Evolutionary conservation across 345 rosid genomes (phyloP), one percentile per base, ranked within the genome.

Genomic region (Populus euphratica): DNA sequence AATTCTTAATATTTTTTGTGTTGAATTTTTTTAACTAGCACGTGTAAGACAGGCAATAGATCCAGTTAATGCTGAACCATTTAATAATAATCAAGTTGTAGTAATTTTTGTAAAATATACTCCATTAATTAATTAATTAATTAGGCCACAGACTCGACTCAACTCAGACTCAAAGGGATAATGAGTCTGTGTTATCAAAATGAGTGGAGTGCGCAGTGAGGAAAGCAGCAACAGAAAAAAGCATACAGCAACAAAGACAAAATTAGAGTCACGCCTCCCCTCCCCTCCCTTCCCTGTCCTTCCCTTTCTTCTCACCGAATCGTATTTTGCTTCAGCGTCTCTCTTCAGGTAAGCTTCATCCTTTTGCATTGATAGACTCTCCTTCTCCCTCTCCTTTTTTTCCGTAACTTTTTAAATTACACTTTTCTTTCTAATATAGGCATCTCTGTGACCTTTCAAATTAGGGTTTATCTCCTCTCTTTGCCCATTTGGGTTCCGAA

Each of bases 401-500:
- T 17, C 6, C 14, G n/a, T 29, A 4, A 62, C 33, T 25, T 27
- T 62, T 62, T 21, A 35, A 21, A 68, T 68, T 35, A 27, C n/a
- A 18, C 50, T 12, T 68, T 35, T 52, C 59, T 52, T 52, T 52
- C 59, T 52, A 18, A 17, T 20, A 6, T 20, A 1, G 23, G 59
- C 69, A 12, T 59, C 64, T 59, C 23, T 59, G n/a, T 27, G 7
- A 20, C 71, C 69, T 74, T 64, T 69, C 68, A 18, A 33, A 76
- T 83, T 83, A 81, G 86, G 85, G 86, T 81, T 75, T 72, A 36
- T 66, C 73, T 29, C 17, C n/a, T 56, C 2, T 9, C 12, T 29
- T 62, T 20, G 6, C 33, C 4, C 35, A 11, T 25, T 38, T 20
- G 41, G 29, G 16, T 76, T 54, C n/a, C 16, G 43, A 18, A 52